Conservation (phyloP, 441 rosid species). For the Dalechampia spathulata region DNA sequence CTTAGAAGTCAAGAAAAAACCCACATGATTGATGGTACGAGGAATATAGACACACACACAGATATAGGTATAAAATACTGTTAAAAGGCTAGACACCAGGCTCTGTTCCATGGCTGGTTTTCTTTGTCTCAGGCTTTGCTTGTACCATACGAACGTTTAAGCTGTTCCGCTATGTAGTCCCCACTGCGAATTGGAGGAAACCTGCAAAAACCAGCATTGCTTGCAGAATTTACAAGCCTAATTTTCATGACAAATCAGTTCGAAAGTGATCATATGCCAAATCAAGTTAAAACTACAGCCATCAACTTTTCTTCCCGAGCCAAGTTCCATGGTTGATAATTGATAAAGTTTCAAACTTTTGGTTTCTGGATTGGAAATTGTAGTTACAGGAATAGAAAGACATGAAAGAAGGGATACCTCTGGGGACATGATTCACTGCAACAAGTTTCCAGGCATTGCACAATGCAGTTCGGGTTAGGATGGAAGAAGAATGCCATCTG, state of each 20-base stretch:
- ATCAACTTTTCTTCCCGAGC: background rate
- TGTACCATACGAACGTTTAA: slow-evolving; percentile 35
- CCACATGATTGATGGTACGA: too few species aligned
- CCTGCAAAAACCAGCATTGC: slow-evolving; percentile 19
- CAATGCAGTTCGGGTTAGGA: slow-evolving; percentile 54
- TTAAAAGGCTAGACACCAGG: too few species aligned
- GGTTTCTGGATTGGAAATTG: background rate
- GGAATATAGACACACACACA: too few species aligned
- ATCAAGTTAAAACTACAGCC: background rate
- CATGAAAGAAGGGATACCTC: slow-evolving; percentile 29
- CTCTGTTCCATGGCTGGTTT: too few species aligned
- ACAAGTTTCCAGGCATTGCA: slow-evolving; percentile 69
- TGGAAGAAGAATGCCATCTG: slow-evolving; percentile 67
- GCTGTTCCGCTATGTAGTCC: slow-evolving; percentile 54
- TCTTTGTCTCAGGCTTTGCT: background rate
- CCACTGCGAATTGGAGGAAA: slow-evolving; percentile 55
- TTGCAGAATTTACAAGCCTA: background rate
- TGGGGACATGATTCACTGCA: slow-evolving; percentile 58
- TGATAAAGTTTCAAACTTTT: background rate
- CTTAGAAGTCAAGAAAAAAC: too few species aligned
- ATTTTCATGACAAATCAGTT: background rate
- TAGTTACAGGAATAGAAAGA: background rate
- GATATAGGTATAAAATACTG: too few species aligned
- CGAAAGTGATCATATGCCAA: too few species aligned
- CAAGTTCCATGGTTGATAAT: too few species aligned